phyloP scores from a whole-genome alignment of 73 alveolate genomes.

The Tetrahymena elliotti region DNA sequence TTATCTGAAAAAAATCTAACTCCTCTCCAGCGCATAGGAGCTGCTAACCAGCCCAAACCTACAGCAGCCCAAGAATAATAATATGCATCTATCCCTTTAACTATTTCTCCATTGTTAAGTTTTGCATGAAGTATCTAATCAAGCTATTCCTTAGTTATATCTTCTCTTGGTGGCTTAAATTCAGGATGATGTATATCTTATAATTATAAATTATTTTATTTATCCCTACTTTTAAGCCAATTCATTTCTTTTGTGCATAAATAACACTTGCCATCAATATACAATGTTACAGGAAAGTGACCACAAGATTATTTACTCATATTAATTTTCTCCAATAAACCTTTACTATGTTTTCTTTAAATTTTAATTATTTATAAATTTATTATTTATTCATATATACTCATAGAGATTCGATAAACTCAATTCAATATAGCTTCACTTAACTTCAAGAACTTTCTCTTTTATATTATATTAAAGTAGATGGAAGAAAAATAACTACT shows the following conservation, averaged over 20 bases:
- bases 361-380: neutral
- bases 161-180: neutral
- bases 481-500: neutral
- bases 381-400: neutral
- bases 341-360: neutral
- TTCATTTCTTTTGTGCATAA: neutral
- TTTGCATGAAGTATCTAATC: neutral
- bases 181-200: neutral
- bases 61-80: neutral
- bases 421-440: neutral
- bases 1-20: neutral
- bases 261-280: neutral
- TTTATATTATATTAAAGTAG: neutral
- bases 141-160: neutral
- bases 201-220: neutral
- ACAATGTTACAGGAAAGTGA: neutral
- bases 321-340: neutral
- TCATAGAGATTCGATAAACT: too few relatives aligned
- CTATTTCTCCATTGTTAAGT: neutral
- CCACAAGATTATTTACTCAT: neutral
- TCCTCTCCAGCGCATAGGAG: constrained; percentile 1
- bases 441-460: neutral
- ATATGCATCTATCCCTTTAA: neutral
- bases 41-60: neutral
- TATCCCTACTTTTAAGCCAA: neutral